Evolutionary conservation across 2,329 filamentous ascomycete genomes (phyloP).

Genomic region (Tolypocladium ophioglossoides): DNA sequence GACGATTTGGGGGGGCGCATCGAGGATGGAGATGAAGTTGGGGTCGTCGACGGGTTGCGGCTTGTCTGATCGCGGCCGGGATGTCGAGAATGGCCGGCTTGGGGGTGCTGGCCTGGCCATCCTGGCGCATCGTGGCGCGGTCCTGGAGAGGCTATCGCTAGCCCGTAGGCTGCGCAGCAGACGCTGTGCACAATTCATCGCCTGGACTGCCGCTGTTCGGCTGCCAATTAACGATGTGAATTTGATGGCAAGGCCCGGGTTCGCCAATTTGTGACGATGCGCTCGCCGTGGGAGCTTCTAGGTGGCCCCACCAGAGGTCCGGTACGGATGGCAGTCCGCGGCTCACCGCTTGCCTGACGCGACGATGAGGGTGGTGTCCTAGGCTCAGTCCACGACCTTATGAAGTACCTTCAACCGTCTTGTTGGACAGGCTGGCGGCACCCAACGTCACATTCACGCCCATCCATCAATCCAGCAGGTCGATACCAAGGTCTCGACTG

Average conservation of each 20-base stretch:
- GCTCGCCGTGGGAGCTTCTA: too few species aligned
- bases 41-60: conserved; percentile 59
- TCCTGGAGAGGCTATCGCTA: background rate
- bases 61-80: conserved; percentile 9
- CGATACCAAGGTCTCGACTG: background rate
- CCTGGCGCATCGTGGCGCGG: conserved; percentile 1
- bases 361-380: background rate
- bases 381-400: too few species aligned
- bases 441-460: background rate
- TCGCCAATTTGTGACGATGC: background rate
- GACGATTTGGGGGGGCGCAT: conserved; percentile 73
- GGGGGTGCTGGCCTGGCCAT: conserved; percentile 1
- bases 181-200: conserved; percentile 17
- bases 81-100: conserved; percentile 7
- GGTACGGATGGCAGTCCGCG: background rate
- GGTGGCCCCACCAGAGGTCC: conserved; percentile 1
- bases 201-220: background rate
- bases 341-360: conserved; percentile 9
- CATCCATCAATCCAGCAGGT: background rate
- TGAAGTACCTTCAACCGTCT: too few species aligned
- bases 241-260: background rate
- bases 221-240: background rate
- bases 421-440: too few species aligned
- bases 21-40: conserved; percentile 73
- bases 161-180: conserved; percentile 15